Evolutionary conservation across 2,329 filamentous ascomycete genomes (phyloP).

Genomic region (Phaeoacremonium minimum): DNA sequence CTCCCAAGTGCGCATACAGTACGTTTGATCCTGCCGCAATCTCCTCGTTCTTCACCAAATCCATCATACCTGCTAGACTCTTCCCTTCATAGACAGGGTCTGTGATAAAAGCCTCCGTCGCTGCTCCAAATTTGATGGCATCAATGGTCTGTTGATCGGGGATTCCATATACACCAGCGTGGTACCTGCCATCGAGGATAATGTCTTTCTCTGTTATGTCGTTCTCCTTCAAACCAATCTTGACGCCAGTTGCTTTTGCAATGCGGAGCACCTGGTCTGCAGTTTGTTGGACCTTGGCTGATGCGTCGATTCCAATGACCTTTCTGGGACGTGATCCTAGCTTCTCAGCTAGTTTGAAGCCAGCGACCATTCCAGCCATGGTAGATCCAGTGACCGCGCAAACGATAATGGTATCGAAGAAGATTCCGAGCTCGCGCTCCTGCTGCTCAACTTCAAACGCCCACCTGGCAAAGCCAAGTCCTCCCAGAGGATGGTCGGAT

Average conservation of each 20-base stretch:
- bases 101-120: conserved; percentile 68
- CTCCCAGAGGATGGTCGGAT: conserved; percentile 66
- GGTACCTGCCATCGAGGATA: conserved; percentile 59
- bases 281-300: conserved; percentile 56
- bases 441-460: conserved; percentile 64
- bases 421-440: conserved; percentile 55
- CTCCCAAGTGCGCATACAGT: conserved; percentile 67
- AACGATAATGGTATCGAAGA: conserved; percentile 65
- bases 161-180: conserved; percentile 64
- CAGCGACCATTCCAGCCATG: conserved; percentile 67
- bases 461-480: conserved; percentile 67
- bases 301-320: conserved; percentile 65
- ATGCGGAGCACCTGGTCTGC: conserved; percentile 63
- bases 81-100: conserved; percentile 77
- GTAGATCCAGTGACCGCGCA: conserved; percentile 72
- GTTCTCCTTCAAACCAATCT: conserved; percentile 55
- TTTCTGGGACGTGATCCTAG: conserved; percentile 40
- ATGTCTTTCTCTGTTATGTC: conserved; percentile 62
- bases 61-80: conserved; percentile 68
- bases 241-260: conserved; percentile 56
- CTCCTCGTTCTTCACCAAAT: conserved; percentile 59
- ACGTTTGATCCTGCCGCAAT: conserved; percentile 55
- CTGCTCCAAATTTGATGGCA: conserved; percentile 64
- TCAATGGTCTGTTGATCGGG: conserved; percentile 61
- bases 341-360: conserved; percentile 61